These are phyloP conservation scores for Malbranchea cinnamomea DNA, from an alignment of 2,329 filamentous ascomycete species.

Conservation along the genomic window DNA sequence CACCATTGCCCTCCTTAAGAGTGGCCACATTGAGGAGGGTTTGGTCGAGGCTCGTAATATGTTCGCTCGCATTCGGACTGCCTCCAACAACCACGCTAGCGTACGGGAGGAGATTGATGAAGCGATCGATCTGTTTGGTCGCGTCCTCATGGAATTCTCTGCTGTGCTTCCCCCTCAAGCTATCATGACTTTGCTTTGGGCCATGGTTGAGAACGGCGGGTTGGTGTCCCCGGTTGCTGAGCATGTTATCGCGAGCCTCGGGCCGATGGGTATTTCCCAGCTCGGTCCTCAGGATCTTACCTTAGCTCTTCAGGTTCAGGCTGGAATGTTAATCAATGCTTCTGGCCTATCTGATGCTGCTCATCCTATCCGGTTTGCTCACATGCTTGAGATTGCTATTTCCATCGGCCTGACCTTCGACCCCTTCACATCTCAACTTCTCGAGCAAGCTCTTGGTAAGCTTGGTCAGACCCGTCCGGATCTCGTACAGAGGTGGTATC, in stretches of 20 bases:
- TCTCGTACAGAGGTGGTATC: constrained; percentile 41
- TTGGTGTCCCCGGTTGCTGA: constrained; percentile 44
- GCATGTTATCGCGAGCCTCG: constrained; percentile 45
- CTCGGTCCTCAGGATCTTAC: constrained; percentile 38
- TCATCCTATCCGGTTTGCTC: constrained; percentile 44
- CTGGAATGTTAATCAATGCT: constrained; percentile 28
- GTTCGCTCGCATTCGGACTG: constrained; percentile 67
- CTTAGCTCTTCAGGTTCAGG: constrained; percentile 47
- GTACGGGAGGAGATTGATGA: constrained; percentile 73
- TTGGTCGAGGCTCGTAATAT: constrained; percentile 66
- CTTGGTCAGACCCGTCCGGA: constrained; percentile 34
- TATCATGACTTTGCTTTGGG: constrained; percentile 45
- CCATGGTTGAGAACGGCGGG: constrained; percentile 51
- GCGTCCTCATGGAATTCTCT: constrained; percentile 39
- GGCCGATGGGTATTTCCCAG: constrained; percentile 43
- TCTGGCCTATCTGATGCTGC: constrained; percentile 37
- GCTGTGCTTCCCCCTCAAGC: constrained; percentile 38
- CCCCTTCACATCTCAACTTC: constrained; percentile 38
- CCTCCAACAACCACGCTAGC: constrained; percentile 37
- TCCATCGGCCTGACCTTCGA: constrained; percentile 39
- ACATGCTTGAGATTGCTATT: constrained; percentile 44
- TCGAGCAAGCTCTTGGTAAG: constrained; percentile 43
- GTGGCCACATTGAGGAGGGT: constrained; percentile 70
- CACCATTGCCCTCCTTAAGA: constrained; percentile 70
- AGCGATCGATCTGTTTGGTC: constrained; percentile 55